Evolutionary conservation across 2,329 filamentous ascomycete genomes (phyloP), one percentile per base, ranked within the genome.

Genomic region (Aplosporella prunicola): DNA sequence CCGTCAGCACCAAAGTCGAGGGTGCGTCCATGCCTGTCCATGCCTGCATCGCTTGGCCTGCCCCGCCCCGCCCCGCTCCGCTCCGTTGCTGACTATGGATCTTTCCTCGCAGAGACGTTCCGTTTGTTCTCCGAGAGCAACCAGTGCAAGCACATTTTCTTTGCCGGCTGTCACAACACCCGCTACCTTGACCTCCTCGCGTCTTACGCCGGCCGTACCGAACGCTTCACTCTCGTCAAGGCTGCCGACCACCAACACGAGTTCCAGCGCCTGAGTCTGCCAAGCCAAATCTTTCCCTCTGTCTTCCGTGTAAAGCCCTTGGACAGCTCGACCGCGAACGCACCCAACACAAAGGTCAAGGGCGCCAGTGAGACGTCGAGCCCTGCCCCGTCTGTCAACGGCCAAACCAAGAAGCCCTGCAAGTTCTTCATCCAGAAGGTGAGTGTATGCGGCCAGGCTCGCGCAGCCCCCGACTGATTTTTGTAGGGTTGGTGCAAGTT

Each of bases 121-220:
- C 59, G 63, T 5, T 59, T 77, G 2, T 76, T 74, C 43, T 67
- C 64, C 22, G 69, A 76, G 30, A 74, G 73, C 46, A 57, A 64
- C 3, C 72, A 78, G 48, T 81, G 77, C 59, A 74, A 72, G 46
- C 76, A 78, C 50, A 75, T 81, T 23, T 74, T 72, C 48, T 74
- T 78, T 40, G 77, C 74, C 5, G 74, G 69, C 25, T 80, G 76
- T 47, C 74, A 79, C 45, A 72, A 80, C 46, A 62, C 62, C 16
- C 68, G 69, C 34, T 78, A 79, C 49, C 56, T 76, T 30, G 67
- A 71, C 6, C 64, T 76, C 32, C 58, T 80, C 17, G 69, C 64
- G 5, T 69, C 70, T 6, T 71, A 72, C 47, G 59, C 57, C 28
- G 67, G 66, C 28, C 62, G 66, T 40, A 52, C 56, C 6, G 63